Evolutionary conservation across 768 basidiomycete genomes (phyloP).

Genomic region (Exsudoporus frostii): DNA sequence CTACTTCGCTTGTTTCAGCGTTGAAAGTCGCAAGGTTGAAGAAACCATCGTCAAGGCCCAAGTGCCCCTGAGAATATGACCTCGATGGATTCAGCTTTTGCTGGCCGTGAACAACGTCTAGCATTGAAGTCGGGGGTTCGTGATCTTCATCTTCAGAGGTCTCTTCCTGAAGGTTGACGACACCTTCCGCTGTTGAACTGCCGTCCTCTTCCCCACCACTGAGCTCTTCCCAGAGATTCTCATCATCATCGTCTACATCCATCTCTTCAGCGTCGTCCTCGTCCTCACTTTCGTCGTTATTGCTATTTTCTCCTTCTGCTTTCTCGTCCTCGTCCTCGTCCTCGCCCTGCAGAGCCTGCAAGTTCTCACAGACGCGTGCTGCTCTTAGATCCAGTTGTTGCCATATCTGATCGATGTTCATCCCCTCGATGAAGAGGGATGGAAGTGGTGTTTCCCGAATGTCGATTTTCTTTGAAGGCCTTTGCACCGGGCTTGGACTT

Average conservation of each 20-base stretch:
- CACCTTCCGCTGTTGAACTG: slow-evolving; percentile 26
- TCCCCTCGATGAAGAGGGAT: slow-evolving; percentile 69
- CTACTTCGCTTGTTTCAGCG: slow-evolving; percentile 74
- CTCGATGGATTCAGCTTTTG: slow-evolving; percentile 20
- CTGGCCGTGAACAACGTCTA: slow-evolving; percentile 26
- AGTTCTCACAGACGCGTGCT: slow-evolving; percentile 62
- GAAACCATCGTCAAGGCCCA: slow-evolving; percentile 82
- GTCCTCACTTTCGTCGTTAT: slow-evolving; percentile 26
- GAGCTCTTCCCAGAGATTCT: slow-evolving; percentile 27
- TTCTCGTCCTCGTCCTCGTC: slow-evolving; percentile 27
- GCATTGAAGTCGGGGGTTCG: slow-evolving; percentile 21
- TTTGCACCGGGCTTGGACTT: slow-evolving; percentile 38
- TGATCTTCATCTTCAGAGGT: slow-evolving; percentile 36
- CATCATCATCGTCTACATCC: slow-evolving; percentile 26
- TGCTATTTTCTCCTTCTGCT: slow-evolving; percentile 15
- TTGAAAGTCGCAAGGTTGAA: slow-evolving; percentile 90
- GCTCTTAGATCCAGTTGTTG: slow-evolving; percentile 85
- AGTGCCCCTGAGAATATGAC: slow-evolving; percentile 29
- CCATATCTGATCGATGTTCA: slow-evolving; percentile 91
- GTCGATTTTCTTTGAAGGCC: slow-evolving; percentile 30
- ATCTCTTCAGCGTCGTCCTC: slow-evolving; percentile 34
- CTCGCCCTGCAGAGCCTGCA: slow-evolving; percentile 63
- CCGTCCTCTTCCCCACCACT: slow-evolving; percentile 21
- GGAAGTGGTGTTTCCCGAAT: slow-evolving; percentile 69
- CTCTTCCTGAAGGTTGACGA: slow-evolving; percentile 37